phyloP scores from a whole-genome alignment of 176 grass and related monocot species.

The Paspalum notatum region DNA sequence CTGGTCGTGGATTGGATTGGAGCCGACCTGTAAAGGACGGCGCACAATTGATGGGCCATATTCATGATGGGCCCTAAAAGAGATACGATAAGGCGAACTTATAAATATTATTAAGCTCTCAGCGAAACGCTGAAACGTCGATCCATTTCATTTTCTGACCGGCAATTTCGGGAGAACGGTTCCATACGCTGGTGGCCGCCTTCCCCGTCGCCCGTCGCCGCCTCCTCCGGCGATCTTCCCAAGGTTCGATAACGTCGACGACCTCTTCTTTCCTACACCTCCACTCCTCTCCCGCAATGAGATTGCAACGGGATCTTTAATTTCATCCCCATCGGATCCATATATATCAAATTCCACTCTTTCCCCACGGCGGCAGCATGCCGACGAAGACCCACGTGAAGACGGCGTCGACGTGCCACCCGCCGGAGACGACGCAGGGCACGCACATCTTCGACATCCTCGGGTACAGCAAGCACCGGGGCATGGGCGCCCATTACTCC shows the following conservation, averaged over 20 bases:
- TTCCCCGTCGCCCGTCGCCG: neutral
- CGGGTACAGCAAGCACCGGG: constrained; percentile 11
- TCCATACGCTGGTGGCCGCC: neutral
- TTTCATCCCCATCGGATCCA: neutral
- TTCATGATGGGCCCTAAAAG: no score
- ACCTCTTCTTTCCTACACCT: neutral
- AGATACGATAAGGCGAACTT: neutral
- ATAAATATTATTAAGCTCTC: neutral
- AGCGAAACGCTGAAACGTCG: neutral
- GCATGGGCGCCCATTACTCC: neutral
- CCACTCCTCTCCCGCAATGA: neutral
- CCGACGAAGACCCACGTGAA: neutral
- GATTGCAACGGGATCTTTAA: neutral
- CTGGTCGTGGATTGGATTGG: no score
- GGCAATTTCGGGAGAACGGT: neutral
- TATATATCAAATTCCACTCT: neutral
- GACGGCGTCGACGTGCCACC: neutral
- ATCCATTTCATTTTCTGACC: neutral
- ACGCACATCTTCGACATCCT: constrained; percentile 12
- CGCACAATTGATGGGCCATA: no score
- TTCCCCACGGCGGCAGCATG: neutral
- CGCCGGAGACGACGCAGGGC: constrained; percentile 17
- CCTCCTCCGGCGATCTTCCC: neutral
- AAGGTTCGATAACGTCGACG: neutral
- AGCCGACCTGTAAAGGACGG: no score